Evolutionary conservation across 163 green algal species (phyloP).

Genomic region (Scenedesmus sp.): DNA sequence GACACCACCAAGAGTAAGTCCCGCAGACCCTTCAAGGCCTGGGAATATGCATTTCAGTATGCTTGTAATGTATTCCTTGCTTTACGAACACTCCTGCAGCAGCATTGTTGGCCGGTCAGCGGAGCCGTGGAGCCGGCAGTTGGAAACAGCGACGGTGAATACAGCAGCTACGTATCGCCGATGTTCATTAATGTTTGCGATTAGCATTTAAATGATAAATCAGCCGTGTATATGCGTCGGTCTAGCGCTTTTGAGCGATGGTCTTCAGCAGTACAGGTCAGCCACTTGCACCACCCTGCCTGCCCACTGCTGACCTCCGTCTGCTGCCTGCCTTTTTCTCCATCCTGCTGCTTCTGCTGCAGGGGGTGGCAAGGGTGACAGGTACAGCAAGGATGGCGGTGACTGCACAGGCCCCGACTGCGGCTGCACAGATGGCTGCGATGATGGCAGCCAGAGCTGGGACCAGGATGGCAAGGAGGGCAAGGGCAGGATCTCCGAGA

Average conservation of each 20-base stretch:
- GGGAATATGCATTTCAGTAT: not conserved
- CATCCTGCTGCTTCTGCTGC: not conserved
- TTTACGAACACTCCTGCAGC: not conserved
- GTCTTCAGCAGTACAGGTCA: not conserved
- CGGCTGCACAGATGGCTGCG: not conserved
- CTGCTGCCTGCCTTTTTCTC: not conserved
- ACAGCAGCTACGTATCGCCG: not conserved
- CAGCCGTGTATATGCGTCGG: not conserved
- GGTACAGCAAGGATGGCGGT: not conserved
- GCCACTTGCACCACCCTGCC: not conserved
- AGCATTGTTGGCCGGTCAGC: not conserved
- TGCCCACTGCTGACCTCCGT: not conserved
- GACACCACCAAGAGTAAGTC: not conserved
- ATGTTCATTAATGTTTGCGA: not conserved
- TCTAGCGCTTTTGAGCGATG: not conserved
- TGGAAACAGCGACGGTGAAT: not conserved
- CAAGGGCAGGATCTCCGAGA: slow-evolving; percentile 21
- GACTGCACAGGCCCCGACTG: too few relatives aligned
- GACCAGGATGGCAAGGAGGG: slow-evolving; percentile 8
- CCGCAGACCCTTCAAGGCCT: not conserved
- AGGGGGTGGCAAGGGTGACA: not conserved
- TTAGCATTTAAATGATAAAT: not conserved
- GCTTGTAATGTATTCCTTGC: too few relatives aligned
- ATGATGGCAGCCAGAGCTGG: not conserved
- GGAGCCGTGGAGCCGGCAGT: not conserved